Percentiles rank a stretch among this genome's conserved stretches.
Conservation (phyloP, 2,329 filamentous ascomycete species). For the Moelleriella libera region DNA sequence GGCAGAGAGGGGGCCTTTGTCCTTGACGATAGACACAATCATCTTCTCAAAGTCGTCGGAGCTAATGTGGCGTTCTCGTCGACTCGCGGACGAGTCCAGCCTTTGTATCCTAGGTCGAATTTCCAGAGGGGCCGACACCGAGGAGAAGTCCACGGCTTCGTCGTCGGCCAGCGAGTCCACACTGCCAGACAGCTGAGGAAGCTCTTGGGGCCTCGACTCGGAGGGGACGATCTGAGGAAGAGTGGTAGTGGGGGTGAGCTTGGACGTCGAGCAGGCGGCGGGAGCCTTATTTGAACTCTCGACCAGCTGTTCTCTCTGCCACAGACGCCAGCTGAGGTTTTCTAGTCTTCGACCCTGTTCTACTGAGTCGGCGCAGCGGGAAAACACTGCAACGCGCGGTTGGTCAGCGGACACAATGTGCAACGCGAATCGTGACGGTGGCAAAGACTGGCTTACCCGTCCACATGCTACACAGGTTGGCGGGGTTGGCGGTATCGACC, state of each 20-base stretch:
- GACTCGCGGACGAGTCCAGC: constrained; percentile 59
- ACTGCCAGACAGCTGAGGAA: constrained; percentile 64
- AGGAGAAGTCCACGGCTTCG: constrained; percentile 44
- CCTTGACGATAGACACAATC: constrained; percentile 83
- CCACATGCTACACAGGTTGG: constrained; percentile 95
- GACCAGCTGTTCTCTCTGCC: constrained; percentile 69
- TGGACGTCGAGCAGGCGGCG: constrained; percentile 19
- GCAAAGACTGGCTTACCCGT: constrained; percentile 51
- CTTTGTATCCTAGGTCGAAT: constrained; percentile 56
- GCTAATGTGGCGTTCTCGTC: constrained; percentile 82
- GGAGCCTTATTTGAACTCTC: constrained; percentile 52
- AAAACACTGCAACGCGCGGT: constrained; percentile 53
- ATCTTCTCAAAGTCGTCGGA: constrained; percentile 87
- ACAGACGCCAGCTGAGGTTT: constrained; percentile 90
- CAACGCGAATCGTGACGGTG: neutral
- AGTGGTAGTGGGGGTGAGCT: constrained; percentile 22
- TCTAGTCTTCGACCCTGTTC: constrained; percentile 86
- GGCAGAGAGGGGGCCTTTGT: constrained; percentile 48
- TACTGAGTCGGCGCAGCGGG: constrained; percentile 84
- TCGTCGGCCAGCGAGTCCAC: constrained; percentile 63
- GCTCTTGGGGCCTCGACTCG: constrained; percentile 28
- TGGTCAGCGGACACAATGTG: constrained; percentile 15
- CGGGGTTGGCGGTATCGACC: constrained; percentile 82
- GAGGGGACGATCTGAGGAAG: constrained; percentile 35
- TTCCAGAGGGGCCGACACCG: constrained; percentile 39